Evolutionary conservation across 257 asterid species (phyloP).

Genomic region (Solanum neorickii): DNA sequence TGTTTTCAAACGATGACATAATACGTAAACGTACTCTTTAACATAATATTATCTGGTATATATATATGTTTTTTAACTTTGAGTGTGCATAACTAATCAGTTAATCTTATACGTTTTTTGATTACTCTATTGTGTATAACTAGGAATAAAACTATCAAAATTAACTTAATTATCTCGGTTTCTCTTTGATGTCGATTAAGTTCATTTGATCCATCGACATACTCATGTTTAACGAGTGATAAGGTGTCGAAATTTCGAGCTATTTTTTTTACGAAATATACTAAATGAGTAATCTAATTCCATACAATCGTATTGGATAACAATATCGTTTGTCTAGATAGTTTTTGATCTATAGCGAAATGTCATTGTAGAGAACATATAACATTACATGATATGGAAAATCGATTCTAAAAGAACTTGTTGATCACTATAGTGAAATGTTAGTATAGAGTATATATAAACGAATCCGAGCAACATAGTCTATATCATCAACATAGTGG

Average conservation of each 20-base stretch:
- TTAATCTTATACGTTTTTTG: neutral
- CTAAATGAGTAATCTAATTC: neutral
- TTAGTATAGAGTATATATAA: neutral
- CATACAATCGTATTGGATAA: neutral
- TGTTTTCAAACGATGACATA: neutral
- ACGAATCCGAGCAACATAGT: neutral
- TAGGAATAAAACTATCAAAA: neutral
- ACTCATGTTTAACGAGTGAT: neutral
- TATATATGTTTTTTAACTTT: neutral
- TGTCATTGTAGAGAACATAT: neutral
- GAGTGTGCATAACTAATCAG: too few relatives aligned
- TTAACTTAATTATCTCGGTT: neutral
- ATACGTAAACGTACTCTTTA: neutral
- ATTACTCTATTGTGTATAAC: neutral
- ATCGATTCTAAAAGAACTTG: neutral
- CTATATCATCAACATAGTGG: neutral
- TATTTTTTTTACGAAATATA: neutral
- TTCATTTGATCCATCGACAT: neutral
- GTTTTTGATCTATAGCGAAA: neutral
- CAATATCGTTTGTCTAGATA: neutral
- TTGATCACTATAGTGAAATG: neutral
- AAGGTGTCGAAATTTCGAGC: neutral
- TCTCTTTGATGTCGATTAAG: neutral
- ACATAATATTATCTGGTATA: rapidly evolving
- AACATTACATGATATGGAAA: neutral